These are phyloP conservation scores for Salix caprea DNA, from an alignment of 345 rosid genomes.

Conservation along the genomic window DNA sequence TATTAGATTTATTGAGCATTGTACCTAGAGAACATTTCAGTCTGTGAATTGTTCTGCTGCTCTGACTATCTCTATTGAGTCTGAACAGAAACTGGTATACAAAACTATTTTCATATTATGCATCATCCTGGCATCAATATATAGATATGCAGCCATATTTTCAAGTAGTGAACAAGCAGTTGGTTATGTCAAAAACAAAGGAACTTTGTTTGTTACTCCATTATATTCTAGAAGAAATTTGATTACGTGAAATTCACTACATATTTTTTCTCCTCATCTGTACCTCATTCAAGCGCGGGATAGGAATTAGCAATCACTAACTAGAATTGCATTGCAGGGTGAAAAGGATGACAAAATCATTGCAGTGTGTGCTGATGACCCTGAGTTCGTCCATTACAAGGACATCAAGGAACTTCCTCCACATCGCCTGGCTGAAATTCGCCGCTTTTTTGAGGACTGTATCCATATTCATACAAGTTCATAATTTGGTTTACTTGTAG, in stretches of 20 bases:
- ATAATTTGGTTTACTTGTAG: constrained; percentile 2
- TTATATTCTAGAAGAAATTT: background rate
- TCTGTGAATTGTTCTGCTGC: background rate
- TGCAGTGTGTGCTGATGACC: constrained; percentile 98
- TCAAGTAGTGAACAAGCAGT: too few species aligned
- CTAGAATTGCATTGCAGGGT: constrained; percentile 46
- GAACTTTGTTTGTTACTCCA: too few species aligned
- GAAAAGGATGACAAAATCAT: constrained; percentile 97
- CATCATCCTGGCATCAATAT: background rate
- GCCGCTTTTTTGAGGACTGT: constrained; percentile 99
- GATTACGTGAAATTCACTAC: background rate
- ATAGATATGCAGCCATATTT: background rate
- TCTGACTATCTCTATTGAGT: background rate
- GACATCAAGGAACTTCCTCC: constrained; percentile 97
- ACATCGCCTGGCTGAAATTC: constrained; percentile 95
- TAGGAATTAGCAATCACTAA: background rate
- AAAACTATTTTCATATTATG: background rate
- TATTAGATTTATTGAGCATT: background rate
- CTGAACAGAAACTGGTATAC: background rate
- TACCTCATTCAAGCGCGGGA: background rate
- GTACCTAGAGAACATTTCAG: background rate
- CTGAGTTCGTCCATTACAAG: constrained; percentile 89
- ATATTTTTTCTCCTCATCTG: background rate
- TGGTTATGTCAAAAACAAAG: background rate
- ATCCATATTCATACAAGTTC: constrained; percentile 37